A percentile compares a stretch with the other conserved stretches of the same genome.
These are phyloP conservation scores for Aspergillus cavernicola DNA, from an alignment of 495 filamentous ascomycete genomes.

Conservation along the genomic window DNA sequence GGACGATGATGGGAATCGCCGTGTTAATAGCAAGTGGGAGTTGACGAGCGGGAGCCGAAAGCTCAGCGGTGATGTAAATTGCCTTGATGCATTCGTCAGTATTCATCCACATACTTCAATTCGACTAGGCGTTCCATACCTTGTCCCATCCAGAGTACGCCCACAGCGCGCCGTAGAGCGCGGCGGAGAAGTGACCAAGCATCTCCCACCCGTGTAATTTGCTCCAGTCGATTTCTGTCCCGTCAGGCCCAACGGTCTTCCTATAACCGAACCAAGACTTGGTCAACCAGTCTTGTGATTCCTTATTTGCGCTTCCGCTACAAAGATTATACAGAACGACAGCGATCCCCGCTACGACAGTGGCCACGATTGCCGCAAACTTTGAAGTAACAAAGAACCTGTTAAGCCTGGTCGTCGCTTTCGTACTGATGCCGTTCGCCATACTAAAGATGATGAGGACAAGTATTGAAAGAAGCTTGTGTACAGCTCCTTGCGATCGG, in stretches of 20 bases:
- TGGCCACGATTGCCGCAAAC: constrained; percentile 12
- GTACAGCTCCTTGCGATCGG: constrained; percentile 7
- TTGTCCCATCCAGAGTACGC: constrained; percentile 24
- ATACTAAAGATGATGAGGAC: constrained; percentile 13
- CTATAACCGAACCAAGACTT: constrained; percentile 17
- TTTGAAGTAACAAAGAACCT: constrained; percentile 21
- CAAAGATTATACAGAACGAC: constrained; percentile 13
- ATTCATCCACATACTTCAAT: background rate
- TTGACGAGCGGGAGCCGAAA: constrained; percentile 19
- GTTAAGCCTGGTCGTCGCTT: constrained; percentile 17
- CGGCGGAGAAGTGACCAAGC: constrained; percentile 20
- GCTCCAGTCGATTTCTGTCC: constrained; percentile 16
- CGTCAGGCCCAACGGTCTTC: constrained; percentile 17
- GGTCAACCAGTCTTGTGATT: constrained; percentile 13
- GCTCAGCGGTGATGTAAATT: constrained; percentile 19
- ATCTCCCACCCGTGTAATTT: constrained; percentile 15
- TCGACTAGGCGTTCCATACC: background rate
- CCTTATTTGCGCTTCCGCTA: background rate
- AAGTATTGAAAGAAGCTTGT: constrained; percentile 16
- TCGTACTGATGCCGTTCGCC: constrained; percentile 22
- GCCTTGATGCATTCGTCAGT: constrained; percentile 6
- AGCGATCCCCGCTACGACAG: constrained; percentile 10
- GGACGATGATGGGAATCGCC: constrained; percentile 17
- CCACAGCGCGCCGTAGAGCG: constrained; percentile 21
- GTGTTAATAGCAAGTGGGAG: constrained; percentile 22